Evolutionary conservation across 257 asterid species (phyloP).

Genomic region (Solanum okadae): DNA sequence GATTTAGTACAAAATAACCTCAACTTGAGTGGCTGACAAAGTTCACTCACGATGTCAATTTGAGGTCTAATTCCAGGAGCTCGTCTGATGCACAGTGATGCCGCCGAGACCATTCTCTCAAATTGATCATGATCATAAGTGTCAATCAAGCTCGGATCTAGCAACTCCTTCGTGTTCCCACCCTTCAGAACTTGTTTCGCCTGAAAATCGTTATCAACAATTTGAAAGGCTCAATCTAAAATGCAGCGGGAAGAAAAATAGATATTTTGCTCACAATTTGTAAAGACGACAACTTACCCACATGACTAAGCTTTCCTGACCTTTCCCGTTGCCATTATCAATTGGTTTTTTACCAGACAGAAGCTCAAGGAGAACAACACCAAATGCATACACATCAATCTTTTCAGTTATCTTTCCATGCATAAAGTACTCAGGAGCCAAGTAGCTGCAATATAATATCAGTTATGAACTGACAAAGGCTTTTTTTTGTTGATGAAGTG

Average conservation of each 20-base stretch:
- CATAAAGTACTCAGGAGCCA: conserved; percentile 91
- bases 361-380: conserved; percentile 92
- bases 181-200: conserved; percentile 56
- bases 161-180: conserved; percentile 42
- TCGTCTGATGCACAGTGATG: conserved; percentile 65
- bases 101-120: conserved; percentile 66
- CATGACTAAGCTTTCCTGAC: conserved; percentile 72
- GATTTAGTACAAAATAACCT: background rate
- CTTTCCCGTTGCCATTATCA: conserved; percentile 48
- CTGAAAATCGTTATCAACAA: conserved; percentile 20
- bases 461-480: background rate
- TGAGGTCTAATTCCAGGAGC: conserved; percentile 66
- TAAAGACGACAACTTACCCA: conserved; percentile 53
- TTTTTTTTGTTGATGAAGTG: background rate
- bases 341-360: conserved; percentile 84
- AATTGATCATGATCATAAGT: conserved; percentile 43
- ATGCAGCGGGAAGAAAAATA: background rate
- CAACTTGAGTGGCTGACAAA: background rate
- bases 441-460: conserved; percentile 41
- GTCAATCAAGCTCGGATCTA: conserved; percentile 46
- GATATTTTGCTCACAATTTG: background rate
- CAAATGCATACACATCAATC: conserved; percentile 86
- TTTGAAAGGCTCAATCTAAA: background rate
- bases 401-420: conserved; percentile 69
- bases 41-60: conserved; percentile 42